Evolutionary conservation across 2,329 filamentous ascomycete species (phyloP), one percentile per base, ranked within the genome.

Genomic region (Microsporum audouinii): DNA sequence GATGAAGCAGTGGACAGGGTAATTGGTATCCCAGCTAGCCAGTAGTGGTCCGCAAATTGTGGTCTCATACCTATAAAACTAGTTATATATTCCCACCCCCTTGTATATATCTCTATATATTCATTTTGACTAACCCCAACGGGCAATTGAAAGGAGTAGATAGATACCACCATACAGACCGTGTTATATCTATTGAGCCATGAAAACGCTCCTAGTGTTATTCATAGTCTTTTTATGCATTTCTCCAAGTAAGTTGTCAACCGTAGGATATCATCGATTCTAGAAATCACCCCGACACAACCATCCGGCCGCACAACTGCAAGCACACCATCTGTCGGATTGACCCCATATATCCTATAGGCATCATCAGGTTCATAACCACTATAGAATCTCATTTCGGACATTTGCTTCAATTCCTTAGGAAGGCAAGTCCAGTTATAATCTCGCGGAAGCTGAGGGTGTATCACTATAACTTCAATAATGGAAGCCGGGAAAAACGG

Each of bases 261-360:
- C 12, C 64, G 63, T 12, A 61, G 47, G 2, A 70, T 31, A n/a
- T 72, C 71, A 12, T 63, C 61, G 62, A 73, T 63, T 5, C 63
- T 66, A 1, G 68, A 68, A 53, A 63, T 43, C 4, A 59, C 60
- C 17, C 73, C 73, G 58, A 75, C 63, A 65, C 74, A 75, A 10
- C 73, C 73, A 67, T 76, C 74, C 0, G 74, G 74, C 23, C 74
- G 69, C 5, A 76, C 65, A 14, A 74, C 68, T 17, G 71, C 69
- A 36, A 75, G 36, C 2, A 68, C 72, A 5, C 73, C 73, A 14
- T 67, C 56, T 3, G 62, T 47, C 1, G 65, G 57, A 57, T 70
- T 59, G 5, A 76, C 72, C 0, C 74, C 74, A 57, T 72, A 76
- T 5, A 67, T 68, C 3, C 62, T 63, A 59, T 75, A 75, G 0